Conservation (phyloP, 2,329 filamentous ascomycete species). For the Cladobotryum mycophilum region DNA sequence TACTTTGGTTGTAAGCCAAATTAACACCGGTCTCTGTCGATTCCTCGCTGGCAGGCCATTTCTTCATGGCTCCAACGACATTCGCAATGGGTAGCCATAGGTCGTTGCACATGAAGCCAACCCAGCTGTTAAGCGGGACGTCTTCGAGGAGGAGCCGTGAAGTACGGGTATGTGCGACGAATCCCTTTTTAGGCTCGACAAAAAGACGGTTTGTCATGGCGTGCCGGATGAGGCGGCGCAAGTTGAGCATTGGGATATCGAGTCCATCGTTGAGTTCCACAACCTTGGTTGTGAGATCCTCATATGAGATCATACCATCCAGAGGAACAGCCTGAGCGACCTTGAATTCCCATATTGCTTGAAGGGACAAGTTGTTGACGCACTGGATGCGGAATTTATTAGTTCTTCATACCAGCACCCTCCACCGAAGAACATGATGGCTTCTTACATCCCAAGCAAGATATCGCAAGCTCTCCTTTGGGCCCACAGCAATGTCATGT, state of each 20-base stretch:
- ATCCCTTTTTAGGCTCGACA: slow-evolving; percentile 28
- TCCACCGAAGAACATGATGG: not conserved
- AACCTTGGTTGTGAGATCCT: slow-evolving; percentile 19
- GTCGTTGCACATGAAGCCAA: slow-evolving; percentile 24
- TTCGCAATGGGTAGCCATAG: slow-evolving; percentile 23
- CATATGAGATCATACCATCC: slow-evolving; percentile 19
- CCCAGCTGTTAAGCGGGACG: slow-evolving; percentile 23
- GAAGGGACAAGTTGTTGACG: slow-evolving; percentile 21
- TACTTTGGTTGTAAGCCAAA: slow-evolving; percentile 18
- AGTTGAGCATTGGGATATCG: slow-evolving; percentile 25
- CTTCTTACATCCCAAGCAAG: slow-evolving; percentile 21
- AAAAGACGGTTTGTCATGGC: slow-evolving; percentile 34
- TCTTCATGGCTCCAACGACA: slow-evolving; percentile 26
- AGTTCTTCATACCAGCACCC: not conserved
- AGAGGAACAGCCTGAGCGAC: slow-evolving; percentile 22
- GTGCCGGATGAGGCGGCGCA: slow-evolving; percentile 31
- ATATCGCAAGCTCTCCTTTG: slow-evolving; percentile 19
- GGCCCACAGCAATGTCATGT: slow-evolving; percentile 20
- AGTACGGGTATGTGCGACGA: slow-evolving; percentile 32
- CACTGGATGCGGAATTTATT: slow-evolving; percentile 10
- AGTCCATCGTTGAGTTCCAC: slow-evolving; percentile 32
- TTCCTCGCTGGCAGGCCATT: slow-evolving; percentile 28
- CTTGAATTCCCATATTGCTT: slow-evolving; percentile 24
- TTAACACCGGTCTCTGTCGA: slow-evolving; percentile 28
- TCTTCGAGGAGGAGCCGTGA: slow-evolving; percentile 25